Evolutionary conservation across 2,329 filamentous ascomycete genomes (phyloP), one percentile per base, ranked within the genome.

Genomic region (Ophiocordyceps australis): DNA sequence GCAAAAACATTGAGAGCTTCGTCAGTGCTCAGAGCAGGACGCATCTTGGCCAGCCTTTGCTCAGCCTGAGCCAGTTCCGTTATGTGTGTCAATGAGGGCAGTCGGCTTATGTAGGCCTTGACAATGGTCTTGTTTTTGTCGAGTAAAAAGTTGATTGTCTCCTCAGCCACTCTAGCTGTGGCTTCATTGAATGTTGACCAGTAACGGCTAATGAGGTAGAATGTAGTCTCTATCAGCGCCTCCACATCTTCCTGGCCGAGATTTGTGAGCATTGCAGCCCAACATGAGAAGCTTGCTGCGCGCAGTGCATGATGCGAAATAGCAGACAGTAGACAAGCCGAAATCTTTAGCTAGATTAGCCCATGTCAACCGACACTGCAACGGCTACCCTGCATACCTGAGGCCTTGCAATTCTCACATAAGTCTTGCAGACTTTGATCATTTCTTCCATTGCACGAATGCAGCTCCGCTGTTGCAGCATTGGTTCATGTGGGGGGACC

Each of bases 281-380:
- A 99, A 25, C 83, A 81, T 4, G 65, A 68, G 39, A 95, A 85
- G 3, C 83, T 80, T 17, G 71, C 60, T 32, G 81, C 64, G 32
- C 81, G 72, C n/a, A 98, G 60, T 24, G 75, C 65, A 23, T 73
- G 62, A 26, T 78, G 68, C 11, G 76, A 64, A 31, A 95, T 65
- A 0, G 83, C 83, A 14, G 82, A 83, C 33, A 92, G 72, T 9
- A 98, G 58, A 43, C 81, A 94, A n/a, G 86, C 83, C 36, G 82
- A 82, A 29, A 95, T 86, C 73, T 86, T 39, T 9, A 10, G 13
- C 7, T 9, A 9, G 8, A 13, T 27, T 18, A 27, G n/a, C n/a
- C n/a, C n/a, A n/a, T n/a, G n/a, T n/a, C n/a, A n/a, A n/a, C n/a
- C n/a, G n/a, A n/a, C 14, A 22, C 14, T 15, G 12, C 5, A n/a